phyloP scores from a whole-genome alignment of 805 yeast genomes.

The Pichia kluyveri region DNA sequence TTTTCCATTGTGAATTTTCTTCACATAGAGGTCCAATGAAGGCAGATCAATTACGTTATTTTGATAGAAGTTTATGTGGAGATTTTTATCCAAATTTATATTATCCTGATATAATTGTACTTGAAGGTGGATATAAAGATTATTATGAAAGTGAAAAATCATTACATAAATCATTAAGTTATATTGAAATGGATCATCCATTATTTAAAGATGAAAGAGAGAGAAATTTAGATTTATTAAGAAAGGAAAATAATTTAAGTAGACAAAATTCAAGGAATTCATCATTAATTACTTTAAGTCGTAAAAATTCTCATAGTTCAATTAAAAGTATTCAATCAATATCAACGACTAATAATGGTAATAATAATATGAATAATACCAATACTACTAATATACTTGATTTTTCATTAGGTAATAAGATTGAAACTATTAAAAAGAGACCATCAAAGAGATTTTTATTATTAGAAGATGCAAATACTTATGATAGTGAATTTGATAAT shows the following conservation, averaged over 20 bases:
- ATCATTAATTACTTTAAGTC: slow-evolving; percentile 9
- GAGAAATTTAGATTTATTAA: slow-evolving; percentile 31
- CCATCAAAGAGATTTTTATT: slow-evolving; percentile 4
- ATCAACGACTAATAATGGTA: too few relatives aligned
- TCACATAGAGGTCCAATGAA: slow-evolving; percentile 89
- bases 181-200: slow-evolving; percentile 77
- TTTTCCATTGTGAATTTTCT: slow-evolving; percentile 94
- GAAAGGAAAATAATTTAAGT: slow-evolving; percentile 26
- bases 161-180: slow-evolving; percentile 28
- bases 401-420: slow-evolving; percentile 15
- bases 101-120: slow-evolving; percentile 82
- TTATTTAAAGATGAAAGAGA: slow-evolving; percentile 38
- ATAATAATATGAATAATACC: too few relatives aligned
- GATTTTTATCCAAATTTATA: slow-evolving; percentile 71
- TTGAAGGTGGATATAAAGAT: slow-evolving; percentile 85
- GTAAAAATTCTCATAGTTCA: slow-evolving; percentile 10
- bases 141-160: slow-evolving; percentile 47
- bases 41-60: slow-evolving; percentile 77
- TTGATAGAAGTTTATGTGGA: slow-evolving; percentile 62
- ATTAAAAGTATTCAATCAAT: slow-evolving; percentile 12
- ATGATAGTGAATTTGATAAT: too few relatives aligned
- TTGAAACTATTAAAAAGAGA: slow-evolving; percentile 3
- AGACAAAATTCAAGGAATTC: slow-evolving; percentile 17
- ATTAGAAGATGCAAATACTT: too few relatives aligned
- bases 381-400: slow-evolving; percentile 12